Evolutionary conservation across 2,329 filamentous ascomycete species (phyloP).

Genomic region (Talaromyces sp.): DNA sequence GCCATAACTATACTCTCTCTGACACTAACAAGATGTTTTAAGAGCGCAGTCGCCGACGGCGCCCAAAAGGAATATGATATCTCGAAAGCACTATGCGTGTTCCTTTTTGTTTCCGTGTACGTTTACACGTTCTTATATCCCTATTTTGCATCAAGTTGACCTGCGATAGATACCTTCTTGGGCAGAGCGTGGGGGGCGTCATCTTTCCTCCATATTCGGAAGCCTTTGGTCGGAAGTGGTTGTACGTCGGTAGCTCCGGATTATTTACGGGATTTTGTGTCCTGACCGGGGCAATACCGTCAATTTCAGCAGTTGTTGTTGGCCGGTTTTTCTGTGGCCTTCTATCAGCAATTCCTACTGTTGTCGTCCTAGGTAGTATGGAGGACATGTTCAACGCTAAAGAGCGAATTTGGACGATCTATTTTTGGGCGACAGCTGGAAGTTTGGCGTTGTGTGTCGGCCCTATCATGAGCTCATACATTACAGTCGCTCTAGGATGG

Average conservation of each 20-base stretch:
- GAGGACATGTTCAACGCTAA: conserved; percentile 47
- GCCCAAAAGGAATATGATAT: conserved; percentile 24
- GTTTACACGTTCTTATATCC: conserved; percentile 3
- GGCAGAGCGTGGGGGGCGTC: conserved; percentile 28
- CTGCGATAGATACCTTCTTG: conserved; percentile 27
- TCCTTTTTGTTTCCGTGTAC: conserved; percentile 27
- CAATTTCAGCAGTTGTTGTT: conserved; percentile 32
- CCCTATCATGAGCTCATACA: conserved; percentile 41
- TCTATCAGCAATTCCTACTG: conserved; percentile 44
- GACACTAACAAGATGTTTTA: neutral
- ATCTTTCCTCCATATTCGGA: conserved; percentile 34
- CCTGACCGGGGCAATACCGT: conserved; percentile 33
- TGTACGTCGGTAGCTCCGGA: conserved; percentile 28
- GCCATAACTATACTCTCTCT: neutral
- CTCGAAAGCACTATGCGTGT: conserved; percentile 21
- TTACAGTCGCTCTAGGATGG: conserved; percentile 36
- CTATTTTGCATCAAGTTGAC: neutral
- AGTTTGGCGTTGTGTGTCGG: conserved; percentile 42
- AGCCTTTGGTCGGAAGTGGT: conserved; percentile 32
- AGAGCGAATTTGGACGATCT: conserved; percentile 44
- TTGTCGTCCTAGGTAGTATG: conserved; percentile 44
- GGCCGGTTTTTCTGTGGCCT: conserved; percentile 42
- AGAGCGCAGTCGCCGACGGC: conserved; percentile 26
- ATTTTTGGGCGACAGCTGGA: conserved; percentile 40
- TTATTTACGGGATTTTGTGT: conserved; percentile 29